Base-by-base conservation (phyloP, 2,329 filamentous ascomycete genomes). In the Scopulariopsis brevicaulis region DNA sequence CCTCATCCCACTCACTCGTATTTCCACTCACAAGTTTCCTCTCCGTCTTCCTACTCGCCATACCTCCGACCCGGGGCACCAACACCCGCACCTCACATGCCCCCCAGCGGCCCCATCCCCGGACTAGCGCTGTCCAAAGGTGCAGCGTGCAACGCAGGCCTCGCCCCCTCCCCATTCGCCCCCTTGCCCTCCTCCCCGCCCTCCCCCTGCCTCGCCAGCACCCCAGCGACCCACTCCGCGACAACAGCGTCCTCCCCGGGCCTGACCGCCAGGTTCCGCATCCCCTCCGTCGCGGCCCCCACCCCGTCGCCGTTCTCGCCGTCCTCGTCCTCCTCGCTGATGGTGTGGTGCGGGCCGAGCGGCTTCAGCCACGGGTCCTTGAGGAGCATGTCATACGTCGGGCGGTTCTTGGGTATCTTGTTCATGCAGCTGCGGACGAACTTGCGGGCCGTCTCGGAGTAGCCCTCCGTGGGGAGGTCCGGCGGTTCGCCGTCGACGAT, bases 401-500 rank as follows among this genome's bases (percentile, higher is more conserved):
- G 93, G n/a, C 94, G 85, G 60, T 95, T 82, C 64, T 89, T 89
- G 10, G 94, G 90, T 24, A 90, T 87, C 71, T 99, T 99, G 77
- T 96, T 91, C 53, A 99, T 78, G 69, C 94, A 97, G 52, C 86
- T 86, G 46, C 82, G 80, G 25, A 99, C 93, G 73, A 99, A 99
- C 65, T 93, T 87, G 58, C 85, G 86, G 2, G 93, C 90, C 6
- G 82, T 79, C 58, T 87, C 81, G 0, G 92, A 94, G 70, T 89
- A 99, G 28, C 83, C 85, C 58, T 88, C 82, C 5, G 79, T 76
- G 0, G 94, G 94, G 35, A 99, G 83, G 66, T 88, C 85, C 12
- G 94, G 94, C 15, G 94, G 90, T n/a, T 96, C 91, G 55, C 94
- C 94, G 69, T 97, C 90, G 40, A 99, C 94, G 68, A 99, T 99